A percentile compares a stretch with the other conserved stretches of the same genome.
Evolutionary conservation across 2,329 filamentous ascomycete species (phyloP).

Genomic region (Alternaria tenuissima): DNA sequence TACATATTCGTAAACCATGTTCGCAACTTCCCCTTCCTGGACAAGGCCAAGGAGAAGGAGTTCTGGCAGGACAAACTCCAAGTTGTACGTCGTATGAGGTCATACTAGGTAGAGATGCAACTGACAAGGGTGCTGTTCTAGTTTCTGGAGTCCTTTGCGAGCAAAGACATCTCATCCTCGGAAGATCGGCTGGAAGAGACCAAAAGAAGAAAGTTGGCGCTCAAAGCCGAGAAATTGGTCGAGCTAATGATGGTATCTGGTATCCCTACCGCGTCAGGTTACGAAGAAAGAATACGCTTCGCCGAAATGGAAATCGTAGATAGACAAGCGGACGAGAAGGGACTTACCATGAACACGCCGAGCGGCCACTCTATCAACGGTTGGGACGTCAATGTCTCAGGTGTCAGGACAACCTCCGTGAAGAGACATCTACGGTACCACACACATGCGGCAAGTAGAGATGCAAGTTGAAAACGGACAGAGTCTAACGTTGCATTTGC

Average conservation of each 20-base stretch:
- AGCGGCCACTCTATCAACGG: constrained; percentile 93
- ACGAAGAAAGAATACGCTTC: constrained; percentile 96
- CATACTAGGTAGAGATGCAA: constrained; percentile 6
- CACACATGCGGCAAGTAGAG: constrained; percentile 78
- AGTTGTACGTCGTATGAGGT: constrained; percentile 68
- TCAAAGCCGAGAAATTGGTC: constrained; percentile 93
- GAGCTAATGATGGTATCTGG: constrained; percentile 99
- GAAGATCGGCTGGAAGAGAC: constrained; percentile 96
- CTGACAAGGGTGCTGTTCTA: constrained; percentile 51
- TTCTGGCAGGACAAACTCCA: constrained; percentile 99
- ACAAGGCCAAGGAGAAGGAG: constrained; percentile 97
- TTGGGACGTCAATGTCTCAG: constrained; percentile 96
- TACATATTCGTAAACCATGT: constrained; percentile 99
- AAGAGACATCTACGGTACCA: constrained; percentile 90
- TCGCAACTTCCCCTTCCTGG: constrained; percentile 95
- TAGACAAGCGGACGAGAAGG: constrained; percentile 88
- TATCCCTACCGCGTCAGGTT: constrained; percentile 92
- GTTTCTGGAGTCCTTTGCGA: constrained; percentile 97
- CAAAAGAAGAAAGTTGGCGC: constrained; percentile 88
- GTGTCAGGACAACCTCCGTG: constrained; percentile 79
- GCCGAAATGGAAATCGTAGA: constrained; percentile 97
- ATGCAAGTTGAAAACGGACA: background rate
- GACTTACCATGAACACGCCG: constrained; percentile 83
- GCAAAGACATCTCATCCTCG: constrained; percentile 95
- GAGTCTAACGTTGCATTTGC: constrained; percentile 7